These are phyloP conservation scores for Dipteronia sinensis DNA, from an alignment of 345 rosid species.

Conservation along the genomic window DNA sequence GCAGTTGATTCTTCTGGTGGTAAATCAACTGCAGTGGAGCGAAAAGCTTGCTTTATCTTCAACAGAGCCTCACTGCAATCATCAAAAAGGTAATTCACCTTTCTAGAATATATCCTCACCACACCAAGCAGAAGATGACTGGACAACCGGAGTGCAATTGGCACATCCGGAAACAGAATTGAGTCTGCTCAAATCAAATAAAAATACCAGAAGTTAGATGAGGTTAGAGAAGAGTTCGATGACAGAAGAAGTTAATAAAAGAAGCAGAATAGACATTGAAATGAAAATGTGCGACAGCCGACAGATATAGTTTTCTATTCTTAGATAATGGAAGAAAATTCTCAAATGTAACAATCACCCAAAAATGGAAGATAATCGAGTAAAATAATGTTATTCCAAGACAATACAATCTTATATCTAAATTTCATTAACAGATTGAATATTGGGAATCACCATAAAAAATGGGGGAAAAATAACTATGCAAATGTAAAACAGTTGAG, in stretches of 20 bases:
- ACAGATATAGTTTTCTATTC: background rate
- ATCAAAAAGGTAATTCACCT: conserved; percentile 98
- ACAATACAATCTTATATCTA: background rate
- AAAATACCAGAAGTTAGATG: conserved; percentile 11
- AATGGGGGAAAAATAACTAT: background rate
- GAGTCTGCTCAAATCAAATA: conserved; percentile 66
- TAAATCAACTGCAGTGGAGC: conserved; percentile 95
- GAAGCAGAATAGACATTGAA: background rate
- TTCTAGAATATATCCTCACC: conserved; percentile 96
- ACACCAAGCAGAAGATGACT: conserved; percentile 99
- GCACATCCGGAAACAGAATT: conserved; percentile 96
- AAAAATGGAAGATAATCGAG: background rate
- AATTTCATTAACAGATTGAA: background rate
- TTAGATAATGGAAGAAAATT: background rate
- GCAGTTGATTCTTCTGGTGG: conserved; percentile 99
- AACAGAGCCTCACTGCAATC: conserved; percentile 99
- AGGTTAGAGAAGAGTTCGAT: conserved; percentile 12
- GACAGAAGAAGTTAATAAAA: background rate
- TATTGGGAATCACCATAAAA: background rate
- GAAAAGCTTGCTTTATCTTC: conserved; percentile 98
- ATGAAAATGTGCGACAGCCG: background rate
- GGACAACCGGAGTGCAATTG: conserved; percentile 89
- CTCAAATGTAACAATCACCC: background rate
- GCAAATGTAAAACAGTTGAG: background rate
- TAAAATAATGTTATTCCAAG: background rate